Evolutionary conservation across 2,329 filamentous ascomycete species (phyloP).

Genomic region (Monosporascus sp.): DNA sequence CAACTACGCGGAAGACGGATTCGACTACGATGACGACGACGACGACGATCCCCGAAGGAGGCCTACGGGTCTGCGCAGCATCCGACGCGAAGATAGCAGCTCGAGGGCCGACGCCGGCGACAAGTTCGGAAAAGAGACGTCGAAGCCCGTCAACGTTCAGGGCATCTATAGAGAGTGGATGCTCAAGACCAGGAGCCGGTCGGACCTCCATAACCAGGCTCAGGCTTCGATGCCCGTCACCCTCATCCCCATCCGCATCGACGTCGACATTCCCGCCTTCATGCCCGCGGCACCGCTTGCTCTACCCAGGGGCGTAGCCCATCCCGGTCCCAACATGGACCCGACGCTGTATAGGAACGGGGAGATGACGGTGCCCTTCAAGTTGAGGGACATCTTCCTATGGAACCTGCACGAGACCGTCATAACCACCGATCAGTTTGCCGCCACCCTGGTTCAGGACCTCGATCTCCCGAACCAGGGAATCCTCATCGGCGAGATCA

Average conservation of each 20-base stretch:
- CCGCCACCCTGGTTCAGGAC: constrained; percentile 84
- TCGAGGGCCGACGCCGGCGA: constrained; percentile 62
- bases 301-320: constrained; percentile 57
- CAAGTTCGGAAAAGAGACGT: constrained; percentile 78
- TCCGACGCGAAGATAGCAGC: constrained; percentile 69
- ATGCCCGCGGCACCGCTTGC: constrained; percentile 61
- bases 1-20: constrained; percentile 96
- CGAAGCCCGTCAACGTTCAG: constrained; percentile 74
- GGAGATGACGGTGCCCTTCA: constrained; percentile 76
- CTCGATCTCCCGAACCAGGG: constrained; percentile 79
- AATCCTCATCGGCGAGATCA: constrained; percentile 70
- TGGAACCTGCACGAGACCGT: constrained; percentile 97
- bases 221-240: constrained; percentile 78
- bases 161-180: constrained; percentile 96
- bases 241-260: constrained; percentile 91
- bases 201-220: constrained; percentile 56
- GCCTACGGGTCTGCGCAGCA: constrained; percentile 76
- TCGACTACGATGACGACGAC: constrained; percentile 71
- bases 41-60: constrained; percentile 72
- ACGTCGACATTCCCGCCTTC: constrained; percentile 83
- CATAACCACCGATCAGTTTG: constrained; percentile 93
- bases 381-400: constrained; percentile 89
- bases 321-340: constrained; percentile 56
- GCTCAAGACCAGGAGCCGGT: constrained; percentile 60
- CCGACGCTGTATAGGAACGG: constrained; percentile 69